Evolutionary conservation across 2,329 filamentous ascomycete species (phyloP).

Genomic region (Cladorrhinum sp.): DNA sequence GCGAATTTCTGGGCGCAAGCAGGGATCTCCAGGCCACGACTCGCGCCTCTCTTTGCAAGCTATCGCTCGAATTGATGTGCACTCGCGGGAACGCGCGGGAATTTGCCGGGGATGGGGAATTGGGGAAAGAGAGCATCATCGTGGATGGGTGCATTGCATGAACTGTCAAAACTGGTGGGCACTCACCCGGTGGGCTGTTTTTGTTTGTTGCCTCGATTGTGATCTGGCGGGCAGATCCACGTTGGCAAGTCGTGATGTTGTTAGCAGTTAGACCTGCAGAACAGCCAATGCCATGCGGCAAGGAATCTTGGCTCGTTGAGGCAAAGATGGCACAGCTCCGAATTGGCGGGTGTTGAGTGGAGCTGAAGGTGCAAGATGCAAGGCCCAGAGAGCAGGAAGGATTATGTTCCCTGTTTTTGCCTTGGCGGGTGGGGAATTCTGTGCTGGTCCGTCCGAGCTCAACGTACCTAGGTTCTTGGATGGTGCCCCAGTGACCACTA

Average conservation of each 20-base stretch:
- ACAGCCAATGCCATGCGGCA: no score
- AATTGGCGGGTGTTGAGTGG: not conserved
- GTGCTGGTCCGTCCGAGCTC: not conserved
- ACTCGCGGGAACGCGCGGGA: not conserved
- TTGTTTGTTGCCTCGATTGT: no score
- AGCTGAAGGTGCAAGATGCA: not conserved
- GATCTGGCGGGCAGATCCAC: no score
- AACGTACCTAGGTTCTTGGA: not conserved
- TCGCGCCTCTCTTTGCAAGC: not conserved
- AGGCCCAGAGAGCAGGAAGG: not conserved
- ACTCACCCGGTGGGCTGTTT: no score
- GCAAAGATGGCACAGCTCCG: not conserved
- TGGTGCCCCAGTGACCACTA: no score
- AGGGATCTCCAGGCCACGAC: constrained; percentile 4
- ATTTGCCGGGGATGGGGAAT: not conserved
- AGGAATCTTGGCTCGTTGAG: not conserved
- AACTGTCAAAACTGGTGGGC: no score
- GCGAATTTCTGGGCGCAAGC: not conserved
- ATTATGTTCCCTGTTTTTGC: not conserved
- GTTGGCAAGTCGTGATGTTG: no score
- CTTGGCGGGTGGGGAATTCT: not conserved
- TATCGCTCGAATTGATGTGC: not conserved
- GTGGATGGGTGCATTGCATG: no score
- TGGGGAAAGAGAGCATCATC: not conserved
- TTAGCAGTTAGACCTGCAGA: no score